phyloP scores from a whole-genome alignment of 2,329 filamentous ascomycete genomes.

The Coniella lustricola region DNA sequence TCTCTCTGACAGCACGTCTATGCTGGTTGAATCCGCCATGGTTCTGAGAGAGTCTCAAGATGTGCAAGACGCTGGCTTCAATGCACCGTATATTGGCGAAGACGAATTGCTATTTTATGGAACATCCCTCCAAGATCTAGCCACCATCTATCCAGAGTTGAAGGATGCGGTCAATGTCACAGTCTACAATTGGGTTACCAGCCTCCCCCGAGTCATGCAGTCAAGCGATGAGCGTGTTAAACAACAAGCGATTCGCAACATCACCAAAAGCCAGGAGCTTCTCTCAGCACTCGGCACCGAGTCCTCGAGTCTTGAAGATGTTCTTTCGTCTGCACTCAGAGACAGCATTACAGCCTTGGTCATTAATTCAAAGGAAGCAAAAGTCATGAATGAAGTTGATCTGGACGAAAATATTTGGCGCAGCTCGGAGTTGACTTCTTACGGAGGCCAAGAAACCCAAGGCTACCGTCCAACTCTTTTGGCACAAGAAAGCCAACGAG shows the following conservation, averaged over 20 bases:
- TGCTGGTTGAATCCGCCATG: conserved; percentile 78
- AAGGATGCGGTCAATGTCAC: conserved; percentile 55
- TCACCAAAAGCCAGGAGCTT: conserved; percentile 66
- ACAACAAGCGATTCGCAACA: conserved; percentile 62
- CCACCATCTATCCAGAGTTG: conserved; percentile 47
- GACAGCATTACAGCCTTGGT: conserved; percentile 58
- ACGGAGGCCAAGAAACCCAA: conserved; percentile 15
- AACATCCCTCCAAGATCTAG: conserved; percentile 41
- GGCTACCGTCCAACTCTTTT: conserved; percentile 57
- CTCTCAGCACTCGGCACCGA: conserved; percentile 57
- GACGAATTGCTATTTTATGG: conserved; percentile 35
- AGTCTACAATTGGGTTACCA: conserved; percentile 73
- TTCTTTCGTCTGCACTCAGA: conserved; percentile 60
- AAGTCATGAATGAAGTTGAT: conserved; percentile 27
- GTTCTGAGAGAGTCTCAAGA: conserved; percentile 47
- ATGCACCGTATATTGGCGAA: not conserved
- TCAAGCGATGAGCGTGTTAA: conserved; percentile 75
- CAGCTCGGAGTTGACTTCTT: conserved; percentile 23
- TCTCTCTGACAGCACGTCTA: conserved; percentile 58
- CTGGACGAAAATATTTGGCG: conserved; percentile 23
- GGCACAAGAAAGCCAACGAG: conserved; percentile 57
- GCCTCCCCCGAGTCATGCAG: conserved; percentile 77
- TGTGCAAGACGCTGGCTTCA: conserved; percentile 25
- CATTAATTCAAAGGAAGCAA: conserved; percentile 25
- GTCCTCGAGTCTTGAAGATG: conserved; percentile 59